These are phyloP conservation scores for Cladosporium colombiae DNA, from an alignment of 2,329 filamentous ascomycete genomes.

Conservation along the genomic window DNA sequence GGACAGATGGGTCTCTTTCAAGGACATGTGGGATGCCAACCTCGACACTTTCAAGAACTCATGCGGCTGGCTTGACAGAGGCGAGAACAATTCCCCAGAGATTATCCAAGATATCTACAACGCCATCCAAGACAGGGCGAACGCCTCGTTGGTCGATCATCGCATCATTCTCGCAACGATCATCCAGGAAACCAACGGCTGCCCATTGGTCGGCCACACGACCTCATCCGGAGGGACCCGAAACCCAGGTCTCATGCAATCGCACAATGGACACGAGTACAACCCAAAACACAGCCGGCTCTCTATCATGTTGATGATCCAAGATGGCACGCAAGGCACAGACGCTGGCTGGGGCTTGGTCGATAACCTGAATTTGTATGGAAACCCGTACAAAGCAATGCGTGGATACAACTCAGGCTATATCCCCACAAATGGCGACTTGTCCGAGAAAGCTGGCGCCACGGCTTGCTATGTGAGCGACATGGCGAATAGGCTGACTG, in stretches of 20 bases:
- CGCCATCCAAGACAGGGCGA: constrained; percentile 39
- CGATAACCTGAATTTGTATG: constrained; percentile 39
- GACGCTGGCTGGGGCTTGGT: constrained; percentile 44
- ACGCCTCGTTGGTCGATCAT: constrained; percentile 40
- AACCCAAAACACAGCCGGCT: constrained; percentile 38
- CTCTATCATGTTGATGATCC: constrained; percentile 42
- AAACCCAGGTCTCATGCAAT: constrained; percentile 53
- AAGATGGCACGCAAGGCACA: constrained; percentile 49
- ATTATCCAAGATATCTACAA: constrained; percentile 43
- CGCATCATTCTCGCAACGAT: constrained; percentile 48
- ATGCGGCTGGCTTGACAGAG: constrained; percentile 38
- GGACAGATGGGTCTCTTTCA: constrained; percentile 31
- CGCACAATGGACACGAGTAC: constrained; percentile 41
- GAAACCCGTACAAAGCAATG: constrained; percentile 46
- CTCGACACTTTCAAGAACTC: constrained; percentile 33
- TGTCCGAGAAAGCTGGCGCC: constrained; percentile 47
- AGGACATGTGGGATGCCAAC: constrained; percentile 40
- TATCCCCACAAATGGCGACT: constrained; percentile 37
- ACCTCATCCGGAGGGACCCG: constrained; percentile 41
- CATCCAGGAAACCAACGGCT: constrained; percentile 50
- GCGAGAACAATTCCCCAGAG: constrained; percentile 37
- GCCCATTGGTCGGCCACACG: constrained; percentile 44
- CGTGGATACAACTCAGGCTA: constrained; percentile 52
- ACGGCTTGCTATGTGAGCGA: constrained; percentile 55
- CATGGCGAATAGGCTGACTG: constrained; percentile 51